Evolutionary conservation across 106 monocot species (phyloP).

Genomic region (Phalaenopsis aphrodite): DNA sequence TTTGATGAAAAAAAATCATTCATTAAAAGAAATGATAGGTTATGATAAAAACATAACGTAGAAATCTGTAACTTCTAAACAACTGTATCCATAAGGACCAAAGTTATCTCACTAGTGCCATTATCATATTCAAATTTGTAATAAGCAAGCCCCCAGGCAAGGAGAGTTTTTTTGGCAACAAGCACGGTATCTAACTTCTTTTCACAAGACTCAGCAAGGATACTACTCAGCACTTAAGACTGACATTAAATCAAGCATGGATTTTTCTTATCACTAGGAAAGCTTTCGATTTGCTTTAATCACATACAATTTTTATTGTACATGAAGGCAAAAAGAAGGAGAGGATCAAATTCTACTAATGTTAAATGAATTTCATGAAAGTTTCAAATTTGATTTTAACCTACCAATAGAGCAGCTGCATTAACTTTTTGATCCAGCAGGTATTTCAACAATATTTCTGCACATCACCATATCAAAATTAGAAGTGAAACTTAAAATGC

Average conservation of each 20-base stretch:
- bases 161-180: not conserved
- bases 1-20: too few species aligned
- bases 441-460: conserved; percentile 73
- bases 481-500: conserved; percentile 10
- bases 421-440: conserved; percentile 49
- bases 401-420: conserved; percentile 44
- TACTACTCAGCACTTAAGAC: not conserved
- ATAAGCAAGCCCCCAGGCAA: too few species aligned
- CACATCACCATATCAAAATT: conserved; percentile 20
- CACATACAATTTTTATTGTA: not conserved
- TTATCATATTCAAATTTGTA: too few species aligned
- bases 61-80: too few species aligned
- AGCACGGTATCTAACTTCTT: not conserved
- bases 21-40: too few species aligned
- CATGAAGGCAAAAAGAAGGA: not conserved
- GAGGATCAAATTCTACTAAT: not conserved
- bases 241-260: not conserved
- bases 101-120: too few species aligned
- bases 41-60: too few species aligned
- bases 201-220: not conserved
- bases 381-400: conserved; percentile 13
- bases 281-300: not conserved
- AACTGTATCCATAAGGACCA: too few species aligned
- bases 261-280: not conserved
- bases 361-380: not conserved